Evolutionary conservation across 768 basidiomycete species (phyloP).

Genomic region (Panellus pusillus): DNA sequence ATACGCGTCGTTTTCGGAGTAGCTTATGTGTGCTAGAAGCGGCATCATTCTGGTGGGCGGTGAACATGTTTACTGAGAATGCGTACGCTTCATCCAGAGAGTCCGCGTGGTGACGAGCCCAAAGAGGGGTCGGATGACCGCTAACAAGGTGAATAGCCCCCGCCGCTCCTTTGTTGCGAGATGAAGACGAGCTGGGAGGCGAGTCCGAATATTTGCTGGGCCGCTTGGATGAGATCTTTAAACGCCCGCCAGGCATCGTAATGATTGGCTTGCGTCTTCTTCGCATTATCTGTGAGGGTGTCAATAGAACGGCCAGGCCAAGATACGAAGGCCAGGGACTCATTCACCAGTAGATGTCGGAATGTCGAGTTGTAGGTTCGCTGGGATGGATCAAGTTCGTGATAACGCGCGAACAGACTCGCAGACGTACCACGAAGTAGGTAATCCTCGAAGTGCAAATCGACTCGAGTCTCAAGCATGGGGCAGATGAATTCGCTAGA

Average conservation of each 20-base stretch:
- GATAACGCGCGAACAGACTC: neutral
- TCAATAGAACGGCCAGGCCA: neutral
- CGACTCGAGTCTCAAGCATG: constrained; percentile 1
- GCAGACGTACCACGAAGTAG: constrained; percentile 6
- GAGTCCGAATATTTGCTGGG: constrained; percentile 1
- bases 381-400: neutral
- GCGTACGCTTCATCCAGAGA: constrained; percentile 10
- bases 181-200: constrained; percentile 4
- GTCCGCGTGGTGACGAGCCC: neutral
- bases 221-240: neutral
- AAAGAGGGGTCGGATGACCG: constrained; percentile 4
- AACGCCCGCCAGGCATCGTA: constrained; percentile 5
- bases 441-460: constrained; percentile 6
- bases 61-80: neutral
- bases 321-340: neutral
- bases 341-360: constrained; percentile 9
- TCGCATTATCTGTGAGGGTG: neutral
- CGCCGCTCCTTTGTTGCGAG: constrained; percentile 7
- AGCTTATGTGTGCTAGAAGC: constrained; percentile 9
- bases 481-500: constrained; percentile 1
- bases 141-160: constrained; percentile 1
- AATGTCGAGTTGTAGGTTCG: constrained; percentile 14
- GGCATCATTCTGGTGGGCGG: neutral
- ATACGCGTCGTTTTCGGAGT: constrained; percentile 12
- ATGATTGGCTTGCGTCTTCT: neutral